These are phyloP conservation scores for Quercus parvula DNA, from an alignment of 306 rosid genomes.

Conservation along the genomic window DNA sequence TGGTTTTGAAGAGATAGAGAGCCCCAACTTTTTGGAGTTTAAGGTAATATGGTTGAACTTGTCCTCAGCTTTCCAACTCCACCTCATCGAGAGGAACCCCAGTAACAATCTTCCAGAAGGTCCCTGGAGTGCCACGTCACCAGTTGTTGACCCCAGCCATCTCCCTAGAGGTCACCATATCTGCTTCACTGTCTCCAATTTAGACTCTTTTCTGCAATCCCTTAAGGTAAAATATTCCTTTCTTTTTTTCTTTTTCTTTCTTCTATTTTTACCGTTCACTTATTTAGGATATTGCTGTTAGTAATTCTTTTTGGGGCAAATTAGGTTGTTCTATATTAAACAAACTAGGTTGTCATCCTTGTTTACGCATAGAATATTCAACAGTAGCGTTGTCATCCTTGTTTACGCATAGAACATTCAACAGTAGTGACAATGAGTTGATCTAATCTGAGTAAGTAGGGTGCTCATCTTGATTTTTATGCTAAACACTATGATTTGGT, in stretches of 20 bases:
- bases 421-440: no score
- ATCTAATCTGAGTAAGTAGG: no score
- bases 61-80: slow-evolving; percentile 47
- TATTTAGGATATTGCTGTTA: no score
- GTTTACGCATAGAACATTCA: no score
- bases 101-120: slow-evolving; percentile 67
- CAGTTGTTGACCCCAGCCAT: slow-evolving; percentile 63
- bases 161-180: slow-evolving; percentile 87
- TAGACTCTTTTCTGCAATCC: slow-evolving; percentile 43
- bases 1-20: slow-evolving; percentile 72
- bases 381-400: no score
- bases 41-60: slow-evolving; percentile 68
- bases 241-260: neutral
- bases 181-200: slow-evolving; percentile 74
- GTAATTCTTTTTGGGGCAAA: no score
- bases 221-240: slow-evolving; percentile 46
- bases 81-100: slow-evolving; percentile 70
- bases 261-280: neutral
- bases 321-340: no score
- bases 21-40: slow-evolving; percentile 58
- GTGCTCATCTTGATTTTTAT: no score
- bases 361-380: no score
- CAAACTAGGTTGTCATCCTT: no score
- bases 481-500: no score
- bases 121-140: slow-evolving; percentile 66